A percentile compares a stretch with the other conserved stretches of the same genome.
These are phyloP conservation scores for Alternaria ethzedia DNA, from an alignment of 2,329 filamentous ascomycete species.

Conservation along the genomic window DNA sequence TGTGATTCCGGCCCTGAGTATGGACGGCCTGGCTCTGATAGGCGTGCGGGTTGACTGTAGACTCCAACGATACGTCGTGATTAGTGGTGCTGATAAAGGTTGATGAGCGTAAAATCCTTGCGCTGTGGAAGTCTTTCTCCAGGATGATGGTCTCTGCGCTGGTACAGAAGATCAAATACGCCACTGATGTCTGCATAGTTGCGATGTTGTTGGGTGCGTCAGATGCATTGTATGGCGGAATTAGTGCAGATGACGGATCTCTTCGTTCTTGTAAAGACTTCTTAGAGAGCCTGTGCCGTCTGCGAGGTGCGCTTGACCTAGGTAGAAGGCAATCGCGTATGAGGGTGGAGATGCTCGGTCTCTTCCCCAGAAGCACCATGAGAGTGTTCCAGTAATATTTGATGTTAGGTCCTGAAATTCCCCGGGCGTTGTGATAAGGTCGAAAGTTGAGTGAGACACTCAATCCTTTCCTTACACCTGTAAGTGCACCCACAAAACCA, in stretches of 20 bases:
- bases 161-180: constrained; percentile 64
- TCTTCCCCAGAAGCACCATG: constrained; percentile 60
- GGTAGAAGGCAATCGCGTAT: constrained; percentile 55
- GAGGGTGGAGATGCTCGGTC: constrained; percentile 61
- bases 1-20: constrained; percentile 10
- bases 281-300: neutral
- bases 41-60: neutral
- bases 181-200: constrained; percentile 56
- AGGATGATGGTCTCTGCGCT: constrained; percentile 56
- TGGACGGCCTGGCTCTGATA: constrained; percentile 12
- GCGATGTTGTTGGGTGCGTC: constrained; percentile 46
- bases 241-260: neutral
- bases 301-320: neutral
- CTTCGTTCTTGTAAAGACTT: neutral
- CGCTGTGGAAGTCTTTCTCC: constrained; percentile 62
- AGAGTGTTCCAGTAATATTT: constrained; percentile 58
- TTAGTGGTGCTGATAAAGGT: constrained; percentile 65
- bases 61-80: constrained; percentile 52
- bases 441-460: constrained; percentile 61
- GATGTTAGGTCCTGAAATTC: constrained; percentile 40
- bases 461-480: constrained; percentile 55
- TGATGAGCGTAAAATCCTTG: constrained; percentile 52
- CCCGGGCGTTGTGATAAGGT: constrained; percentile 54
- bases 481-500: constrained; percentile 60
- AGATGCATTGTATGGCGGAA: constrained; percentile 13